Evolutionary conservation across 305 asterid species (phyloP).

Genomic region (Salvia sclarea): DNA sequence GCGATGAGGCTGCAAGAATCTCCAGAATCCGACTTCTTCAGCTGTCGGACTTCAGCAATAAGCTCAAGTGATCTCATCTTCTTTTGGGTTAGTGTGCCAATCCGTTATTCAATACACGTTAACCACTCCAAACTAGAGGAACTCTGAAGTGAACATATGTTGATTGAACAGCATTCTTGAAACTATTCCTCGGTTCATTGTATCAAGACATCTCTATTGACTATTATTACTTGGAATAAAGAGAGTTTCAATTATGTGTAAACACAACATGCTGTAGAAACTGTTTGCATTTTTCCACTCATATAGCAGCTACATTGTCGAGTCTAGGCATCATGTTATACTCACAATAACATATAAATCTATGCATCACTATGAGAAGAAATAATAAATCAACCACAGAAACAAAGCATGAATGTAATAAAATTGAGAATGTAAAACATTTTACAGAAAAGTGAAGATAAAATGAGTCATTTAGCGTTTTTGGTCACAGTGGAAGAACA

Average conservation of each 20-base stretch:
- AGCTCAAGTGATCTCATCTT: slow-evolving; percentile 57
- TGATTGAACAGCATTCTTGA: slow-evolving; percentile 21
- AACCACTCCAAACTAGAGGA: neutral
- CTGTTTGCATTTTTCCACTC: neutral
- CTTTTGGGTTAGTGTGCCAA: neutral
- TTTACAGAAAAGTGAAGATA: slow-evolving; percentile 15
- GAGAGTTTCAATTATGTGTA: neutral
- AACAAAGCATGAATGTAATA: neutral
- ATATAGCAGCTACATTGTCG: neutral
- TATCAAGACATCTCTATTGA: neutral
- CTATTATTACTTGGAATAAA: slow-evolving; percentile 1
- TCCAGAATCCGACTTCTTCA: slow-evolving; percentile 61
- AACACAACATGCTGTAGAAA: neutral
- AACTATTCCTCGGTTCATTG: slow-evolving; percentile 16
- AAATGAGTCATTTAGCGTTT: neutral
- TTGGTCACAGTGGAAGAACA: slow-evolving; percentile 4
- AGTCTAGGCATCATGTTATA: neutral
- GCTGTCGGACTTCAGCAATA: slow-evolving; percentile 67
- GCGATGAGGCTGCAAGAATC: slow-evolving; percentile 74
- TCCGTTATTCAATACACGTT: neutral
- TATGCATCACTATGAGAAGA: slow-evolving; percentile 12
- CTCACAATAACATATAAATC: neutral
- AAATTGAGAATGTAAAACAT: slow-evolving; percentile 7
- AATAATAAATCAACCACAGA: neutral
- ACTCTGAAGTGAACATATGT: neutral